phyloP scores from a whole-genome alignment of 768 basidiomycete species.

The Holtermannia corniformis region DNA sequence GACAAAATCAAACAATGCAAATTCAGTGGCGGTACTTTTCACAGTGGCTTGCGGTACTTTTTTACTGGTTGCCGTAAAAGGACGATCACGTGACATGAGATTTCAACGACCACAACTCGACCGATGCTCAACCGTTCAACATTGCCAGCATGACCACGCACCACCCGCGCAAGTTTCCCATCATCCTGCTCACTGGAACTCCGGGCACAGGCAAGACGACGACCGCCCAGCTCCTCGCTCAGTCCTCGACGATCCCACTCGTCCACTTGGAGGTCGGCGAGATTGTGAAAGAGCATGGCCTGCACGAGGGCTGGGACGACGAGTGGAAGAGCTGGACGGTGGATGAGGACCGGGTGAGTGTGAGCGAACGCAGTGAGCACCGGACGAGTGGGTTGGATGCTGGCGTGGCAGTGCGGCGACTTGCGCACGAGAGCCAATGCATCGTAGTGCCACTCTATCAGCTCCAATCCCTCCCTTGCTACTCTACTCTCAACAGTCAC shows the following conservation, averaged over 20 bases:
- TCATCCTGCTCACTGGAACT: conserved; percentile 42
- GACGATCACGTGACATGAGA: background rate
- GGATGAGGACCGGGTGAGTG: conserved; percentile 70
- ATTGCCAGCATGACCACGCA: conserved; percentile 36
- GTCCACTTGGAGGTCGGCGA: conserved; percentile 84
- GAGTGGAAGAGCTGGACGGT: conserved; percentile 93
- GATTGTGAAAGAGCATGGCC: conserved; percentile 67
- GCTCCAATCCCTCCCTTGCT: too few relatives aligned
- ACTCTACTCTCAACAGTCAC: too few relatives aligned
- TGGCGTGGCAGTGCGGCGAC: too few relatives aligned
- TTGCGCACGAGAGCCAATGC: too few relatives aligned
- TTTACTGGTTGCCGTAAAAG: too few relatives aligned
- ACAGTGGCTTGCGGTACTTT: background rate
- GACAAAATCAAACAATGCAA: background rate
- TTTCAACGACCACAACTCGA: background rate
- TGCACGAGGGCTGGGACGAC: conserved; percentile 78
- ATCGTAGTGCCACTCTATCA: too few relatives aligned
- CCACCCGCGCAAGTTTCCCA: conserved; percentile 35
- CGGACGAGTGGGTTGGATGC: too few relatives aligned
- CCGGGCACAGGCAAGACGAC: conserved; percentile 83
- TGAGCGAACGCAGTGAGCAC: background rate
- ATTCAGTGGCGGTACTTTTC: too few relatives aligned
- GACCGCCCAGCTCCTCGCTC: conserved; percentile 69
- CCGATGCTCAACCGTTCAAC: background rate
- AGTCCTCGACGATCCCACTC: conserved; percentile 47